Conservation (phyloP, 306 rosid genomes). For the Vigna radiata region DNA sequence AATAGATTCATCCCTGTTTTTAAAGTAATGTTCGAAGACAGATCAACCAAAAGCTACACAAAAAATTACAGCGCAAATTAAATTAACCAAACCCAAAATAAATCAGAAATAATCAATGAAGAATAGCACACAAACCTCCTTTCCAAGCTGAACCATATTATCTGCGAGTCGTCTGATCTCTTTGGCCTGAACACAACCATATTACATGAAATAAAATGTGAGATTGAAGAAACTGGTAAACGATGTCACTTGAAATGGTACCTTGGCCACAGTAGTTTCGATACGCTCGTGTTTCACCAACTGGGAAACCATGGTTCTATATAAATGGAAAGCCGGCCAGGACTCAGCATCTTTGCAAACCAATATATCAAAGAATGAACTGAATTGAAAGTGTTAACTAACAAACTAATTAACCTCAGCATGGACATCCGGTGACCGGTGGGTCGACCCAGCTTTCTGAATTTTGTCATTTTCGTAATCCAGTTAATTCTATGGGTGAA, state of each 20-base stretch:
- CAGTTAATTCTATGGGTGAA: constrained; percentile 30
- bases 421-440: constrained; percentile 83
- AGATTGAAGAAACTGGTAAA: constrained; percentile 4
- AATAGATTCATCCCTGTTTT: background rate
- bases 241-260: background rate
- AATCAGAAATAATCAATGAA: background rate
- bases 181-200: constrained; percentile 65
- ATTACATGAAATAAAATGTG: background rate
- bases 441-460: constrained; percentile 82
- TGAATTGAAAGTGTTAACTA: background rate
- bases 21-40: background rate
- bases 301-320: constrained; percentile 95
- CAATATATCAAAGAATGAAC: background rate
- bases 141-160: constrained; percentile 91
- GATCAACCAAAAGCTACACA: constrained; percentile 6
- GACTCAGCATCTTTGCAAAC: background rate
- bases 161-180: constrained; percentile 92
- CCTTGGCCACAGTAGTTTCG: constrained; percentile 97
- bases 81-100: constrained; percentile 1
- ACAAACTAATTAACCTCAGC: constrained; percentile 64
- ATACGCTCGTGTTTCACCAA: constrained; percentile 96
- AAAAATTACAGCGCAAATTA: background rate
- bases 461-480: constrained; percentile 71
- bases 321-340: background rate
- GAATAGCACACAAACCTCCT: constrained; percentile 60